Evolutionary conservation across 108 stramenopile genomes (phyloP), one percentile per base, ranked within the genome.

Genomic region (Nitzschia palea): DNA sequence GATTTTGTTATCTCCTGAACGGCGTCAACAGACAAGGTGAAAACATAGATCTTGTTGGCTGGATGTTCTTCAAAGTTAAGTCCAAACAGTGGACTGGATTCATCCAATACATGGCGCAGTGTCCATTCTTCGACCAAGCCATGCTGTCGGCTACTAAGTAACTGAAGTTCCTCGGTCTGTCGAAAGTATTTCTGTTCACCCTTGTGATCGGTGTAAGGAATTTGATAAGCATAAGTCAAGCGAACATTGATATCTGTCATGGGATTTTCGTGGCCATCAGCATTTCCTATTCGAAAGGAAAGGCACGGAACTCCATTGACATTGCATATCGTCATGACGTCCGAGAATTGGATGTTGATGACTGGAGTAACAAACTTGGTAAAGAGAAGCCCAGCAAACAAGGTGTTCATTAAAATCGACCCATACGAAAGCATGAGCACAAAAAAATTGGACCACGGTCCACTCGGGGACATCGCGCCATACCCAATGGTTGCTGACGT

Each of bases 401-500:
- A 25, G 3, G 69, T 70, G 30, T 61, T 62, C 5, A 70, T 34
- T 9, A 70, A 31, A 4, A 30, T 70, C 1, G 59, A 10, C 5
- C 51, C 6, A 22, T 53, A 62, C 17, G 32, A 34, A 2, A 70
- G 26, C 30, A 57, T 18, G 36, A 61, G 4, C 4, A 62, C 60
- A 27, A 70, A 70, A 36, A 53, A 52, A 22, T 70, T 53, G 48
- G 59, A 14, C 2, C 1, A 1, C 47, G 29, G 4, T 4, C 69
- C 60, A 9, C 8, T 23, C 42, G 69, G 69, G 20, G 23, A 28
- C 10, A 40, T 40, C 1, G 26, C 4, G 1, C 69, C 69, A 42
- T 70, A 70, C 27, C 69, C 69, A 70, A 70, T 70, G 1, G 69
- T 70, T 8, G 69, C 40, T 9, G 69, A 61, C 15, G 60, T 62